phyloP scores from a whole-genome alignment of 768 basidiomycete species.

The Lactarius sanguifluus region DNA sequence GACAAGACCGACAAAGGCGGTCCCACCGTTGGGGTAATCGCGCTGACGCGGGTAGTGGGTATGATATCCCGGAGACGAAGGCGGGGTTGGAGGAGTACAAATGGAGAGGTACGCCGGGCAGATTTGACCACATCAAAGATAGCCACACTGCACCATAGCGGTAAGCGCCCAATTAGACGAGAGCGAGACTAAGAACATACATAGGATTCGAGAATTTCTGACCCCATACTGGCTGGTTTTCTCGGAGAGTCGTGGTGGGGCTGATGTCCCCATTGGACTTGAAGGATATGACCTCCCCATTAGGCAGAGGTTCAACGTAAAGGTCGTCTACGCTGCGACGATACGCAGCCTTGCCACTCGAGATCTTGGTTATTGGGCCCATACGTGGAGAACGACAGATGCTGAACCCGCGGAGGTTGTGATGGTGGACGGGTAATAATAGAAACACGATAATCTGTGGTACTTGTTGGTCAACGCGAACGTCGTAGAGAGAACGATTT shows the following conservation, averaged over 20 bases:
- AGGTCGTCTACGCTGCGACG: constrained; percentile 71
- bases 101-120: constrained; percentile 53
- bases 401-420: constrained; percentile 58
- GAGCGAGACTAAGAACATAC: constrained; percentile 43
- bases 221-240: constrained; percentile 55
- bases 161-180: constrained; percentile 2
- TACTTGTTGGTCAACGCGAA: background rate
- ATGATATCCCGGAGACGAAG: constrained; percentile 73
- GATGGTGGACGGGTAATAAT: constrained; percentile 62
- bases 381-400: constrained; percentile 87
- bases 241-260: constrained; percentile 36
- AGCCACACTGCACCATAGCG: constrained; percentile 60
- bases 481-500: constrained; percentile 31
- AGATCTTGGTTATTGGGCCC: constrained; percentile 90
- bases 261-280: constrained; percentile 40
- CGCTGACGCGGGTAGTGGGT: constrained; percentile 42
- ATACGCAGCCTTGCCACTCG: constrained; percentile 72
- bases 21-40: constrained; percentile 53
- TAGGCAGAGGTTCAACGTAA: constrained; percentile 80
- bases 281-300: constrained; percentile 78
- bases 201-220: constrained; percentile 61
- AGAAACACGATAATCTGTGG: constrained; percentile 81
- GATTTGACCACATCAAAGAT: constrained; percentile 72
- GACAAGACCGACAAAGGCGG: constrained; percentile 81
- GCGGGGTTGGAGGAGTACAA: constrained; percentile 86